phyloP scores from a whole-genome alignment of 2,329 filamentous ascomycete species.

The Pseudonectria foliicola region DNA sequence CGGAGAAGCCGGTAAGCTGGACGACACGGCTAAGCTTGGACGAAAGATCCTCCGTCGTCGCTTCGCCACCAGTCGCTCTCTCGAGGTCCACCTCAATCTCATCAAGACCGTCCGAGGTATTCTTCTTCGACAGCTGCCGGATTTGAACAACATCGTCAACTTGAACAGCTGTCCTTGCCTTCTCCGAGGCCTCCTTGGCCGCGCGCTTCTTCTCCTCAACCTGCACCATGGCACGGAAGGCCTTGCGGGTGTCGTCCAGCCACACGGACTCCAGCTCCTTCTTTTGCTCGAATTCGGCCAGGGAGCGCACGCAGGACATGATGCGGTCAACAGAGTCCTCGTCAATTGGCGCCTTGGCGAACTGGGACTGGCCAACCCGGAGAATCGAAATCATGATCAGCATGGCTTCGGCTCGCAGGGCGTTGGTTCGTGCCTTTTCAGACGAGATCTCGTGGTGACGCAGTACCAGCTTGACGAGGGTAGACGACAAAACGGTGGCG shows the following conservation, averaged over 20 bases:
- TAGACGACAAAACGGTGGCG: constrained; percentile 89
- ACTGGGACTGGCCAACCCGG: constrained; percentile 95
- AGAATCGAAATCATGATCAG: constrained; percentile 99
- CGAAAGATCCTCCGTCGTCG: constrained; percentile 72
- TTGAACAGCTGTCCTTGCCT: constrained; percentile 88
- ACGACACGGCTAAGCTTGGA: constrained; percentile 95
- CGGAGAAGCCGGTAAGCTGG: constrained; percentile 95
- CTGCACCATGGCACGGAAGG: constrained; percentile 94
- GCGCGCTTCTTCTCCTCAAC: constrained; percentile 96
- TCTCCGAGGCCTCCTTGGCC: constrained; percentile 88
- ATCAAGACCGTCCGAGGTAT: constrained; percentile 70
- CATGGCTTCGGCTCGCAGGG: constrained; percentile 93
- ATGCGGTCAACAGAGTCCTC: constrained; percentile 98
- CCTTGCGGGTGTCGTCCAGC: constrained; percentile 88
- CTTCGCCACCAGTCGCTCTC: constrained; percentile 87
- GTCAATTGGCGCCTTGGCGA: constrained; percentile 94
- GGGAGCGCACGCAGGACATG: constrained; percentile 91
- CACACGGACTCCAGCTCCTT: constrained; percentile 90
- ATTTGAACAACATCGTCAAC: constrained; percentile 94
- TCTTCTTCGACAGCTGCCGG: constrained; percentile 89
- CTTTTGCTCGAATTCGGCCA: constrained; percentile 82
- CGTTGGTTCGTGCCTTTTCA: constrained; percentile 82
- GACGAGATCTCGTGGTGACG: constrained; percentile 88
- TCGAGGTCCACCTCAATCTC: constrained; percentile 86
- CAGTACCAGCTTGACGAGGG: constrained; percentile 96